Evolutionary conservation across 2,329 filamentous ascomycete species (phyloP).

Genomic region (Didymosphaeria variabile): DNA sequence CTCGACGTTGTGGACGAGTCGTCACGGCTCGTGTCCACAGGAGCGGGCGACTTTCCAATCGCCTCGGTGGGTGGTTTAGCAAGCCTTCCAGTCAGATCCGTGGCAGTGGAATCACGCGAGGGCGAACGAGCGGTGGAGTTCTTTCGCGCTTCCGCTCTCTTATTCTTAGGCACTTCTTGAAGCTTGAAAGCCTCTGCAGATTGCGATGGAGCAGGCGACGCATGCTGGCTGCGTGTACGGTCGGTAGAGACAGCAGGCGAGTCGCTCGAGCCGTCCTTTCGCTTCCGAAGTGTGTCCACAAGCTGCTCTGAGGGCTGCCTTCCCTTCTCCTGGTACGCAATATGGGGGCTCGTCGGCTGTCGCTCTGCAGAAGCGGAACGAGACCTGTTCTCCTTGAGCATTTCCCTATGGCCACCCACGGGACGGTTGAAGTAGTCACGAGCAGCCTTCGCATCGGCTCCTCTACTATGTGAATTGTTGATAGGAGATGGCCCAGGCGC

Average conservation of each 20-base stretch:
- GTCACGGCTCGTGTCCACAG: slow-evolving; percentile 39
- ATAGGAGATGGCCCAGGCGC: slow-evolving; percentile 52
- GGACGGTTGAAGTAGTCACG: slow-evolving; percentile 57
- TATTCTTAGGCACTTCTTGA: slow-evolving; percentile 79
- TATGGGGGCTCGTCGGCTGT: slow-evolving; percentile 75
- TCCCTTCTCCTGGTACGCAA: slow-evolving; percentile 87
- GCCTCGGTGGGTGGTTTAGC: slow-evolving; percentile 46
- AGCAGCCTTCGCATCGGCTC: slow-evolving; percentile 36
- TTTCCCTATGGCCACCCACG: slow-evolving; percentile 51
- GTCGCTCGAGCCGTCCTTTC: slow-evolving; percentile 46
- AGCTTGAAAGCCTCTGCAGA: slow-evolving; percentile 69
- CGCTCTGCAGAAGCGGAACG: slow-evolving; percentile 58
- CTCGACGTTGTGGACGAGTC: slow-evolving; percentile 45
- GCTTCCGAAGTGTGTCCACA: slow-evolving; percentile 62
- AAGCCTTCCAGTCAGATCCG: slow-evolving; percentile 48
- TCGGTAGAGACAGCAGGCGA: slow-evolving; percentile 55
- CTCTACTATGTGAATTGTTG: slow-evolving; percentile 33
- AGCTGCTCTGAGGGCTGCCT: slow-evolving; percentile 70
- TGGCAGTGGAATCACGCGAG: slow-evolving; percentile 52
- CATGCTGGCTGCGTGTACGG: slow-evolving; percentile 54
- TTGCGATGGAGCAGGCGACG: slow-evolving; percentile 44
- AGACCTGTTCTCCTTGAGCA: slow-evolving; percentile 53
- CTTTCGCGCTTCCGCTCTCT: slow-evolving; percentile 59
- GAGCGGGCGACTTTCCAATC: slow-evolving; percentile 49
- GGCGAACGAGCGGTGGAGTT: slow-evolving; percentile 56